Conservation (phyloP, 306 rosid species). For the Canavalia ensiformis region DNA sequence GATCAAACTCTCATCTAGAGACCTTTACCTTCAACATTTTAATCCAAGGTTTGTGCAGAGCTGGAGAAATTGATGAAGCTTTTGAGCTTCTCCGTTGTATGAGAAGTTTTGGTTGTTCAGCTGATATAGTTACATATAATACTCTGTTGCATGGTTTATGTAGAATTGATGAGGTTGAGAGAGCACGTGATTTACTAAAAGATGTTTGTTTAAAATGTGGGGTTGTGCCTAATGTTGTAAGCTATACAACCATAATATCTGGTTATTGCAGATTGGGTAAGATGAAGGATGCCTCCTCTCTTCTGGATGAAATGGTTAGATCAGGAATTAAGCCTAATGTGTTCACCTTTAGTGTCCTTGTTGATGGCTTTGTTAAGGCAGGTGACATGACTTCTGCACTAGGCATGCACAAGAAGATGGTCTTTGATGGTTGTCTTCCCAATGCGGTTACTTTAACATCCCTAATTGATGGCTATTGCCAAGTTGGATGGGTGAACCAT, state of each 20-base stretch:
- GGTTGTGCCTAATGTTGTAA: constrained; percentile 65
- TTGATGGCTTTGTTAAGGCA: constrained; percentile 77
- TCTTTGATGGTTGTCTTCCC: constrained; percentile 60
- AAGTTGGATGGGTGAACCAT: constrained; percentile 62
- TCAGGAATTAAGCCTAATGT: constrained; percentile 66
- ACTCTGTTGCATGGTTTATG: constrained; percentile 84
- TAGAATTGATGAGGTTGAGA: constrained; percentile 64
- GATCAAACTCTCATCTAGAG: constrained; percentile 55
- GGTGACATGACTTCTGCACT: constrained; percentile 72
- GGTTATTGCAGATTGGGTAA: constrained; percentile 77
- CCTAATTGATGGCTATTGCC: constrained; percentile 77
- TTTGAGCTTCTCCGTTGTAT: constrained; percentile 68
- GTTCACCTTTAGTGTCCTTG: constrained; percentile 71
- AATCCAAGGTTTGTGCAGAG: constrained; percentile 73
- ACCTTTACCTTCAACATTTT: constrained; percentile 78
- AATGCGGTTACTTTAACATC: constrained; percentile 82
- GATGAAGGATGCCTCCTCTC: constrained; percentile 66
- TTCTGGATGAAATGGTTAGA: constrained; percentile 70
- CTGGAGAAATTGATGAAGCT: constrained; percentile 64
- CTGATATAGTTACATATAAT: constrained; percentile 75
- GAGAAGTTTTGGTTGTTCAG: constrained; percentile 72
- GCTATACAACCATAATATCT: constrained; percentile 76
- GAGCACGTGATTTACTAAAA: constrained; percentile 62
- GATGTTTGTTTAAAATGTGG: constrained; percentile 54
- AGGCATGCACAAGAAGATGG: constrained; percentile 66